Base-by-base conservation (phyloP, 1,284 basidiomycete species). In the Thelephora terrestris region DNA sequence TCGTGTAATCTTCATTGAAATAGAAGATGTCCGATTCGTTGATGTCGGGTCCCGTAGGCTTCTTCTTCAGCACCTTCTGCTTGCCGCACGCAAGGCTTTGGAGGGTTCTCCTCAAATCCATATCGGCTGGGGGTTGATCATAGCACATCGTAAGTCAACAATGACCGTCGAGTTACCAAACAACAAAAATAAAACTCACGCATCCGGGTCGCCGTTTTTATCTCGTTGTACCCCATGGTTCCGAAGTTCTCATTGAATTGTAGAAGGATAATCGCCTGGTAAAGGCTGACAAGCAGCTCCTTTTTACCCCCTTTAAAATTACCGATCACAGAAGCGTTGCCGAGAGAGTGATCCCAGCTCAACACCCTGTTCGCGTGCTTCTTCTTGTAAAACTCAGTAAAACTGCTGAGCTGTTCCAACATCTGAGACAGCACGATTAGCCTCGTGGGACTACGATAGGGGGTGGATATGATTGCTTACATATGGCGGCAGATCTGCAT, bases 41-140 rank as follows among this genome's bases (percentile, higher is more conserved):
- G 34, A 99, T 84, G 18, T 96, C 92, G 57, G 78, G 81, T 3
- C 91, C 88, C 1, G 69, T 66, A 0, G 95, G 91, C 6, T 76
- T 66, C 66, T 97, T 97, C 61, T 75, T 76, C 53, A 99, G 66
- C 1, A 99, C 90, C 39, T 87, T 85, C 64, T 95, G 91, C 64
- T 85, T 88, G 14, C 88, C 95, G 55, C 89, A 87, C 0, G 94
- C 89, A 7, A 99, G 73, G 54, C 91, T 95, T 62, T 98, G 95
- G 16, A 99, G 69, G 0, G 89, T 95, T 27, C 90, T 73, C 25
- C 80, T 71, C 40, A 97, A 73, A 57, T 95, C 91, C 1, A 66
- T 73, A 21, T 79, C 76, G 53, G 88, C 90, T 91, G 58, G 5
- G 14, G 3, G 14, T 32, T 12, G 25, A 27, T 27, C 25, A 9